Base-by-base conservation (phyloP, 116 monocot species). In the Zostera marina region DNA sequence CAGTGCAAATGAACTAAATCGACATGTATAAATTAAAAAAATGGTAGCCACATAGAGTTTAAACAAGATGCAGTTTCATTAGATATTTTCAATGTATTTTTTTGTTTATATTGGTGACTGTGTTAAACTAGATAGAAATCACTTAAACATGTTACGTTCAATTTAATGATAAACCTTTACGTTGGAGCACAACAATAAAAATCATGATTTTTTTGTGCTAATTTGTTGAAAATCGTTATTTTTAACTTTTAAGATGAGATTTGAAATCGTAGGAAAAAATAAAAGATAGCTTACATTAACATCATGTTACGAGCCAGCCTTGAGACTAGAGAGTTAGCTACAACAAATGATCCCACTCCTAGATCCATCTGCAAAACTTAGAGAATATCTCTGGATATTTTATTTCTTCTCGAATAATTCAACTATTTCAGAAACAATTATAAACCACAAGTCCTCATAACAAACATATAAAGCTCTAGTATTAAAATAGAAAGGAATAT, bases 301-400 rank as follows among this genome's bases (percentile, higher is more conserved):
- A 44, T 72, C 15, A 64, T 42, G 66, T 72, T 66, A 4, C 91
- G 78, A 63, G 98, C 86, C 71, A 90, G 83, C 66, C 65, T 72
- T 61, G 98, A 98, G 57, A 90, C 91, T 61, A 98, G 65, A 61
- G 98, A 66, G 81, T 98, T 98, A 53, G 77, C 86, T 54, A 98
- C 69, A 54, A 98, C 74, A 83, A 90, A 98, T 44, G 91, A 85
- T 54, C 98, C 98, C 7, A 98, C 98, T 32, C 98, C 96, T 52
- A 98, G 79, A 85, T 90, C 96, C 96, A 98, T 98, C 96, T 98
- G 76, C 62, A 42, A 41, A n/a, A 62, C 14, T 11, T 14, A 5
- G 56, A 22, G 12, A 58, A 58, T 8, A 2, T 58, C 19, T 7
- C 3, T 17, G n/a, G 16, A 58, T 41, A 32, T 17, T 41, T 41